Conservation (phyloP, 345 rosid species). For the Populus ilicifolia region DNA sequence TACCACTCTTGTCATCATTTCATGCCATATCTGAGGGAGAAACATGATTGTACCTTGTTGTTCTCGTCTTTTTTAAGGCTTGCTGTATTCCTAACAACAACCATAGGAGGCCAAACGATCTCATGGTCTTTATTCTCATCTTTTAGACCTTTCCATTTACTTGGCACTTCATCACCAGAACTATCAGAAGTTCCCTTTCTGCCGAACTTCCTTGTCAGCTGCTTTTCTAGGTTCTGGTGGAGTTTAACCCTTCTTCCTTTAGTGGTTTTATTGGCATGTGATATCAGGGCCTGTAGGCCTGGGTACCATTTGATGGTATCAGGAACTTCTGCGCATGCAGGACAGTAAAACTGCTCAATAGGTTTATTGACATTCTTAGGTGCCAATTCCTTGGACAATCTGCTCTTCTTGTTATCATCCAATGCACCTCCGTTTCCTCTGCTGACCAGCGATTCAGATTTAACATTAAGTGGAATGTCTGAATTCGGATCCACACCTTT, state of each 20-base stretch:
- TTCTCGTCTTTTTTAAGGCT: too few relatives aligned
- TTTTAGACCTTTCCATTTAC: constrained; percentile 64
- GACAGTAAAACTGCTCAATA: constrained; percentile 59
- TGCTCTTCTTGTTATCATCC: constrained; percentile 46
- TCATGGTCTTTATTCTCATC: constrained; percentile 57
- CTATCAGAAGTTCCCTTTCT: constrained; percentile 45
- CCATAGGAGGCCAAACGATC: constrained; percentile 96
- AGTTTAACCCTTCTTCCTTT: constrained; percentile 58
- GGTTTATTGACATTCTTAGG: constrained; percentile 59
- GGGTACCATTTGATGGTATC: constrained; percentile 72
- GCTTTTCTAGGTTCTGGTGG: constrained; percentile 65
- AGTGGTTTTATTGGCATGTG: constrained; percentile 75
- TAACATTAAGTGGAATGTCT: constrained; percentile 22
- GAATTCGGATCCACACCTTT: constrained; percentile 32
- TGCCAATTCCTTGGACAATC: constrained; percentile 43
- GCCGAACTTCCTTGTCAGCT: constrained; percentile 56
- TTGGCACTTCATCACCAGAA: constrained; percentile 53
- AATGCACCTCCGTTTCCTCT: constrained; percentile 38
- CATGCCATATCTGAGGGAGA: background rate
- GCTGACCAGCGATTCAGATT: constrained; percentile 42
- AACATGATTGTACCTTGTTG: constrained; percentile 47
- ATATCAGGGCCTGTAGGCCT: constrained; percentile 63
- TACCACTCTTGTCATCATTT: background rate
- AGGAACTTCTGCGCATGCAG: constrained; percentile 80
- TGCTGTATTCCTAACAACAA: constrained; percentile 59